Conservation (phyloP, 2,329 filamentous ascomycete genomes). For the Ascochyta pisi region DNA sequence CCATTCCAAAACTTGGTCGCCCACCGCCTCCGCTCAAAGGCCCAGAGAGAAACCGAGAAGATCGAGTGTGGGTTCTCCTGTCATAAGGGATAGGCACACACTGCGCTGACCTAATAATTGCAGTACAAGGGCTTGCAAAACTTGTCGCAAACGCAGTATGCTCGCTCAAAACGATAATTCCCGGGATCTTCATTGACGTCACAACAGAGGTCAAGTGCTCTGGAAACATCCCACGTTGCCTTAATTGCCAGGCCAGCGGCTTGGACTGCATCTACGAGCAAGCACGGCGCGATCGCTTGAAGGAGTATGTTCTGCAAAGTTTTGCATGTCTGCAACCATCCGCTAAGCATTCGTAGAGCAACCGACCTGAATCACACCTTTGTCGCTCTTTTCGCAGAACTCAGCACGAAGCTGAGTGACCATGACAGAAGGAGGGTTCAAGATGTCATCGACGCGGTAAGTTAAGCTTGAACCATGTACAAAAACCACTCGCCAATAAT, state of each 20-base stretch:
- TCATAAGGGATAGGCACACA: not conserved
- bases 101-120: not conserved
- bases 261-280: slow-evolving; percentile 32
- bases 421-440: slow-evolving; percentile 27
- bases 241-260: slow-evolving; percentile 22
- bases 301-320: slow-evolving; percentile 20
- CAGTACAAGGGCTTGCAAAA: slow-evolving; percentile 33
- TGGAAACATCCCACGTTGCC: slow-evolving; percentile 30
- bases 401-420: slow-evolving; percentile 23
- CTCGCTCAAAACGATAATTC: not conserved
- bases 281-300: slow-evolving; percentile 33
- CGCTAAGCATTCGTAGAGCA: slow-evolving; percentile 15
- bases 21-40: slow-evolving; percentile 10
- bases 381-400: slow-evolving; percentile 23
- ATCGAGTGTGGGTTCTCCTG: slow-evolving; percentile 25
- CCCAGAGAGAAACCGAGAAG: slow-evolving; percentile 19
- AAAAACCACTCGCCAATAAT: not conserved
- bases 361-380: slow-evolving; percentile 31
- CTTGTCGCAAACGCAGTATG: slow-evolving; percentile 33
- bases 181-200: not conserved
- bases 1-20: slow-evolving; percentile 23
- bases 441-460: slow-evolving; percentile 27
- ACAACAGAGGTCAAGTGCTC: slow-evolving; percentile 34
- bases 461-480: not conserved
- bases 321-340: not conserved